phyloP scores from a whole-genome alignment of 208 protist species.

The Leishmania gerbilli region DNA sequence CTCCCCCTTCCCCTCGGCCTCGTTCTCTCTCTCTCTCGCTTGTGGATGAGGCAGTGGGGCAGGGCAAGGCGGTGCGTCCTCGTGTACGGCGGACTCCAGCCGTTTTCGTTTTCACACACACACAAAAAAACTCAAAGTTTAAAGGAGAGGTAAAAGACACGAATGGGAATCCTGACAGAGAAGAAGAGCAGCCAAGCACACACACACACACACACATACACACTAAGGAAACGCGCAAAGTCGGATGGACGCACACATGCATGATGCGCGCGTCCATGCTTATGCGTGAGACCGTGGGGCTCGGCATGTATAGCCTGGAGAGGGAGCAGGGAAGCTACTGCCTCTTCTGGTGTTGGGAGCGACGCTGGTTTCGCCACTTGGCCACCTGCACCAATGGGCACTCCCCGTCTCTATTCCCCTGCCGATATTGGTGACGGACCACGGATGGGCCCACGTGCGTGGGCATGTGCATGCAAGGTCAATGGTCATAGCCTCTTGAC shows the following conservation, averaged over 20 bases:
- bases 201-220: neutral
- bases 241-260: neutral
- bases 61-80: neutral
- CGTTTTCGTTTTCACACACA: conserved; percentile 6
- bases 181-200: neutral
- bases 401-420: neutral
- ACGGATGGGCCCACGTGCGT: neutral
- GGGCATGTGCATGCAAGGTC: neutral
- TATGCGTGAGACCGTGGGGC: neutral
- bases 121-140: neutral
- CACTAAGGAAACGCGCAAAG: too few relatives aligned
- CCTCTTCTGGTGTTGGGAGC: neutral
- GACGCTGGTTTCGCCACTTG: neutral
- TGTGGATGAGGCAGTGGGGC: neutral
- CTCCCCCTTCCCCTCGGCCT: neutral
- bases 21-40: neutral
- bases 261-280: neutral
- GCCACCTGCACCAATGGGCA: neutral
- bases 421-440: neutral
- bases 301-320: neutral
- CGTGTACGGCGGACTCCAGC: neutral
- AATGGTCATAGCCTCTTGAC: neutral
- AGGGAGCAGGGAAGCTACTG: neutral
- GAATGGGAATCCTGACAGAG: neutral
- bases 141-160: neutral